Evolutionary conservation across 139 green algal genomes (phyloP).

Genomic region (Chlamydomonas sp.): DNA sequence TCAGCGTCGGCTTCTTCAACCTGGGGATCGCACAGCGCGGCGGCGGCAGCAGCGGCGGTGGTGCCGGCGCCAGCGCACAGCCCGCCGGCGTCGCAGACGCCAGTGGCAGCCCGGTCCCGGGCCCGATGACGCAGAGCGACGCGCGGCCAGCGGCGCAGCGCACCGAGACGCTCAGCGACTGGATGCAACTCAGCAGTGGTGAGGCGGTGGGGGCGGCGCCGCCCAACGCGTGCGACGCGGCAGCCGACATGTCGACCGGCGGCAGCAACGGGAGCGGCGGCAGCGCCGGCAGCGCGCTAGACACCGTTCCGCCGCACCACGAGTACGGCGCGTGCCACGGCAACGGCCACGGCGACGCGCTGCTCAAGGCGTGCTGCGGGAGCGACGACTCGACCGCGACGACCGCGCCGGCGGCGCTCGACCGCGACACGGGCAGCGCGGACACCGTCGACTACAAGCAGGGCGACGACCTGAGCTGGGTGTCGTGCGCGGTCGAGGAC

Average conservation of each 20-base stretch:
- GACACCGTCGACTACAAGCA: not conserved
- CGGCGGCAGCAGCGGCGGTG: no score
- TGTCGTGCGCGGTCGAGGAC: conserved; percentile 32
- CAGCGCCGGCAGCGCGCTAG: no score
- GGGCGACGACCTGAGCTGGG: not conserved
- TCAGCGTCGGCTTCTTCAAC: not conserved
- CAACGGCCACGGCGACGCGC: not conserved
- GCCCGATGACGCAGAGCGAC: not conserved
- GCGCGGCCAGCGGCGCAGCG: not conserved
- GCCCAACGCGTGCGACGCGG: no score
- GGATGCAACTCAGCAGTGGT: no score
- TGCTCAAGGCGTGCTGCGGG: not conserved
- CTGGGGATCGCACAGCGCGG: not conserved
- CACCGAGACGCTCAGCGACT: not conserved
- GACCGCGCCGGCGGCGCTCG: not conserved
- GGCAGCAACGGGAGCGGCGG: no score
- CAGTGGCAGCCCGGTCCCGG: not conserved
- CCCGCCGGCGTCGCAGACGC: not conserved
- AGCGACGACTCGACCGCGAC: not conserved
- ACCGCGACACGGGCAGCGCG: not conserved
- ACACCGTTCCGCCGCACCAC: not conserved
- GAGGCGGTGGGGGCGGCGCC: no score
- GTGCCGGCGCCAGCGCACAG: not conserved
- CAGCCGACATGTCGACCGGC: no score
- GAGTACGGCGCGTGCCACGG: not conserved